Evolutionary conservation across 2,329 filamentous ascomycete species (phyloP).

Genomic region (Diaporthe velutina): DNA sequence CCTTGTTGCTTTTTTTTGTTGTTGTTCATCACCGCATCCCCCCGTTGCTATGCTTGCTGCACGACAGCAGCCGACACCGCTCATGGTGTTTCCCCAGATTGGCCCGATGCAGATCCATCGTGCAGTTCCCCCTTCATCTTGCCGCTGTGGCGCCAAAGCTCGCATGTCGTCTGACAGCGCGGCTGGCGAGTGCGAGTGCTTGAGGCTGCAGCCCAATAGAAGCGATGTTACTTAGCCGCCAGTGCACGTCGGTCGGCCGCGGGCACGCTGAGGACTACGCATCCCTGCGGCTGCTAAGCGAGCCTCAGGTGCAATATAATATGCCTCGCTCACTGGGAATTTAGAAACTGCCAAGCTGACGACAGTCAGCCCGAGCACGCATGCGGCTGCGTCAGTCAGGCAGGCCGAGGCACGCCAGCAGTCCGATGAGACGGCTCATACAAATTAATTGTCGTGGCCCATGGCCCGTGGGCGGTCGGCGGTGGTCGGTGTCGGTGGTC

Average conservation of each 20-base stretch:
- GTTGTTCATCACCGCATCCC: too few species aligned
- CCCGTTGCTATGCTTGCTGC: not conserved
- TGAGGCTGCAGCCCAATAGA: constrained; percentile 1
- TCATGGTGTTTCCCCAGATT: not conserved
- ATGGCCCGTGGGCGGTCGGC: not conserved
- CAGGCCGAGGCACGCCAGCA: not conserved
- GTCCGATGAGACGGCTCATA: not conserved
- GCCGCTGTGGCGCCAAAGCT: constrained; percentile 17
- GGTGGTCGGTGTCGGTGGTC: not conserved
- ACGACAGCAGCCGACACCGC: not conserved
- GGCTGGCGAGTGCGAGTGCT: constrained; percentile 6
- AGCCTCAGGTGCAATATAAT: constrained; percentile 21
- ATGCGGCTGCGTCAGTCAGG: constrained; percentile 1
- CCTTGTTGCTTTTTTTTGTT: not conserved
- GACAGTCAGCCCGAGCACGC: constrained; percentile 28
- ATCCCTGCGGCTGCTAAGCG: constrained; percentile 29
- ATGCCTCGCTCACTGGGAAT: constrained; percentile 16
- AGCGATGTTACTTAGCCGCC: constrained; percentile 16
- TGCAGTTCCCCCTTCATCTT: not conserved
- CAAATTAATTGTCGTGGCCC: not conserved
- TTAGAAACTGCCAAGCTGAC: constrained; percentile 12
- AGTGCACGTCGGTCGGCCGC: constrained; percentile 4
- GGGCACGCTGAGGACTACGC: not conserved
- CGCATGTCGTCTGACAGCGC: constrained; percentile 27
- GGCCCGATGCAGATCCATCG: constrained; percentile 1